Percentiles rank a stretch among this genome's conserved stretches.
phyloP scores from a whole-genome alignment of 352 stramenopile genomes.

The Plasmopara halstedii region DNA sequence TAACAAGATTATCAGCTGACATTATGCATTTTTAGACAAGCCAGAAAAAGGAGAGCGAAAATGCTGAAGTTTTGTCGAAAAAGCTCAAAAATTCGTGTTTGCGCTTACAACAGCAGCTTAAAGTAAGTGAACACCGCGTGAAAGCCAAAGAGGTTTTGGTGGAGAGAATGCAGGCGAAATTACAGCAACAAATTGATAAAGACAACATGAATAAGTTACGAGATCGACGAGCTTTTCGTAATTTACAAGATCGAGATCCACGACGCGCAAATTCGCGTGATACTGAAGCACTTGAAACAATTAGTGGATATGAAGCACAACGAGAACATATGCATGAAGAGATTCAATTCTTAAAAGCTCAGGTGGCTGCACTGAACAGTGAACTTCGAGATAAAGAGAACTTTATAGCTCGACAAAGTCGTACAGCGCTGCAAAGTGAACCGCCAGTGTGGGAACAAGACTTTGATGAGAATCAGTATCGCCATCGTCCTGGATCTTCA shows the following conservation, averaged over 20 bases:
- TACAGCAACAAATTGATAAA: slow-evolving; percentile 74
- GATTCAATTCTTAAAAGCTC: slow-evolving; percentile 49
- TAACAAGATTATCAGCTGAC: slow-evolving; percentile 7
- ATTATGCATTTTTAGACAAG: slow-evolving; percentile 35
- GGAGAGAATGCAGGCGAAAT: slow-evolving; percentile 73
- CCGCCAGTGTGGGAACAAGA: slow-evolving; percentile 22
- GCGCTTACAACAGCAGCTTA: slow-evolving; percentile 76
- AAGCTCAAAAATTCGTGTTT: slow-evolving; percentile 52
- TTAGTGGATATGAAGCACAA: slow-evolving; percentile 63
- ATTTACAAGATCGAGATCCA: slow-evolving; percentile 60
- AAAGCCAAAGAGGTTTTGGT: slow-evolving; percentile 80
- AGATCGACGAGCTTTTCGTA: slow-evolving; percentile 49
- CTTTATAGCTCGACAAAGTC: slow-evolving; percentile 35
- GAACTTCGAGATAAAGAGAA: slow-evolving; percentile 80
- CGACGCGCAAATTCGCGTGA: slow-evolving; percentile 48
- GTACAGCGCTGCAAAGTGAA: slow-evolving; percentile 13
- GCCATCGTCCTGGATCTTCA: slow-evolving; percentile 10
- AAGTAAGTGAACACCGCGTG: slow-evolving; percentile 80
- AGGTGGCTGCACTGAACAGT: slow-evolving; percentile 52
- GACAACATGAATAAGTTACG: slow-evolving; percentile 52
- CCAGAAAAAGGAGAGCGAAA: slow-evolving; percentile 40
- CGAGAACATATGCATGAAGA: slow-evolving; percentile 69
- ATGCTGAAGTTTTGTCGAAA: slow-evolving; percentile 39
- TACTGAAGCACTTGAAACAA: slow-evolving; percentile 57
- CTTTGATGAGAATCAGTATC: slow-evolving; percentile 7